Evolutionary conservation across 371 early-diverging fungal species (phyloP), one percentile per base, ranked within the genome.

Genomic region (Rhizopus arrhizus): DNA sequence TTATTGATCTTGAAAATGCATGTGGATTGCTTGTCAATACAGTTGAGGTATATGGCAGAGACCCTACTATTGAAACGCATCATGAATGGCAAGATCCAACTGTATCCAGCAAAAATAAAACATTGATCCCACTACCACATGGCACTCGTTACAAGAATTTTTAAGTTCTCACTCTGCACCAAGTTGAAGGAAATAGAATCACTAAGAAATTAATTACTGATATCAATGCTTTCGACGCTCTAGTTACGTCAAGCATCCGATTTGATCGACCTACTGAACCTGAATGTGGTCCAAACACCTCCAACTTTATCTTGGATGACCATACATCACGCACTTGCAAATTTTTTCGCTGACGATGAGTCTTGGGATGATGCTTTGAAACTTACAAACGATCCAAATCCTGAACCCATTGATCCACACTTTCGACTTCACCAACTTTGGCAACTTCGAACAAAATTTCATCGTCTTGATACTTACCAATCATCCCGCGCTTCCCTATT

Each of bases 61-160:
- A 59, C 36, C 53, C 59, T 59, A 15, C 40, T 42, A 52, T 59
- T 43, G 59, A 59, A 41, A 59, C 38, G 11, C 38, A 11, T 38
- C 38, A 38, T 38, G 38, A 2, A 11, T 2, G 1, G 38, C 38
- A 38, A 9, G 1, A 38, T 38, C 38, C 38, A 38, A 38, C 38
- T 38, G 38, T 38, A 38, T 38, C 38, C 38, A 38, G 38, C 38
- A 38, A 38, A 38, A 38, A 38, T 38, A 84, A 49, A 90, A 89
- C 11, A 69, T 89, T 29, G 87, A 87, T 58, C 88, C 89, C 52
- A 81, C 76, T 61, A 83, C 90, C 51, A 89, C 86, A 1, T 38
- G 38, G 38, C 2, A 38, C 38, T 38, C 11, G 38, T 38, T 2
- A 38, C 38, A 38, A 38, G 38, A 38, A 38, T 38, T 38, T 38